Conservation (phyloP, 129 eudicot genomes). For the Dittrichia graveolens region DNA sequence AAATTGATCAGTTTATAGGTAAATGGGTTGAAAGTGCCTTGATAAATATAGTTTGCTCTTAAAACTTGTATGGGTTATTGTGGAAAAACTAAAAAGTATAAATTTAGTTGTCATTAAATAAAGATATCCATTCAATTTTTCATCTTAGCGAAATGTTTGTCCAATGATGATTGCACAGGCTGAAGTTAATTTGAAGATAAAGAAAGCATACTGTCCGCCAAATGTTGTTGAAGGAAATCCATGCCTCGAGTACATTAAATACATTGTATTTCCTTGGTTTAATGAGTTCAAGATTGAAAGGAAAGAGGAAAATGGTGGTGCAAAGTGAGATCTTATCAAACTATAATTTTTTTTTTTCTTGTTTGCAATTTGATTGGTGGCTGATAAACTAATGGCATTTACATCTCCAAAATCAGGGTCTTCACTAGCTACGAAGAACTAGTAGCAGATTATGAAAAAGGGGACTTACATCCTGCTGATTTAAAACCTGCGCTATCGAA, state of each 20-base stretch:
- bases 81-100: not conserved
- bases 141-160: not conserved
- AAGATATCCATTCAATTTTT: not conserved
- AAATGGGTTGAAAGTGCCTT: not conserved
- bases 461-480: slow-evolving; percentile 78
- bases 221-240: slow-evolving; percentile 65
- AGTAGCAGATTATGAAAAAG: slow-evolving; percentile 59
- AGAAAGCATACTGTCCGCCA: slow-evolving; percentile 93
- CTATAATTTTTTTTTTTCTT: too few relatives aligned
- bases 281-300: slow-evolving; percentile 73
- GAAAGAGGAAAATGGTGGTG: slow-evolving; percentile 76
- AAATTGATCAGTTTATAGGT: not conserved
- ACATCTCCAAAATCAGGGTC: slow-evolving; percentile 37
- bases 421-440: slow-evolving; percentile 59
- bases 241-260: slow-evolving; percentile 75
- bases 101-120: not conserved
- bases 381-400: not conserved
- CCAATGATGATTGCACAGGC: slow-evolving; percentile 46
- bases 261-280: slow-evolving; percentile 78
- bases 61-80: not conserved
- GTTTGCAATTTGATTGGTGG: not conserved
- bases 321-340: slow-evolving; percentile 52
- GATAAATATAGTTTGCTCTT: not conserved
- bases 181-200: slow-evolving; percentile 74
- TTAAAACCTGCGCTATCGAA: slow-evolving; percentile 87